Evolutionary conservation across 441 rosid species (phyloP).

Genomic region (California macrophylla): DNA sequence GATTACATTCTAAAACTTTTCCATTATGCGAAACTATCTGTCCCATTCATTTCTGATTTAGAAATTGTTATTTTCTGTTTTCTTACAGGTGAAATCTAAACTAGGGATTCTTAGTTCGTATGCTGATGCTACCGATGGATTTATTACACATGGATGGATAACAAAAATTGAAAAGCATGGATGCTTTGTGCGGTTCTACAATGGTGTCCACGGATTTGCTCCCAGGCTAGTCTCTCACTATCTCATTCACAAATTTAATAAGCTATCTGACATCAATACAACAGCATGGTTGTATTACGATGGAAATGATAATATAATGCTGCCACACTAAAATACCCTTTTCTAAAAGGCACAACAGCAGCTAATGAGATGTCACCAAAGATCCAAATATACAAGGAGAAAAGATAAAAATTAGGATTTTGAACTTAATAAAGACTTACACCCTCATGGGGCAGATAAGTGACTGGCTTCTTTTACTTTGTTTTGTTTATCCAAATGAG

Average conservation of each 20-base stretch:
- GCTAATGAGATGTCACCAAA: neutral
- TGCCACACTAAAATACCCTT: neutral
- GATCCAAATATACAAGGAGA: neutral
- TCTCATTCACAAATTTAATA: constrained; percentile 6
- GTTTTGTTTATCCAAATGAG: neutral
- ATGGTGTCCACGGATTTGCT: constrained; percentile 95
- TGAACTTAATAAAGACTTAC: no score
- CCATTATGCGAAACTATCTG: neutral
- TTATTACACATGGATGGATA: constrained; percentile 94
- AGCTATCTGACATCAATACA: neutral
- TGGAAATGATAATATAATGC: neutral
- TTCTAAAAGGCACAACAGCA: neutral
- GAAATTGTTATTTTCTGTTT: constrained; percentile 15
- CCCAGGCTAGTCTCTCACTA: constrained; percentile 46
- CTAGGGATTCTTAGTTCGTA: constrained; percentile 76
- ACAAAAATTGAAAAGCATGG: constrained; percentile 92
- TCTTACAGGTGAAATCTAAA: constrained; percentile 83
- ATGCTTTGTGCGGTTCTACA: constrained; percentile 89
- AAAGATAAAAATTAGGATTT: no score
- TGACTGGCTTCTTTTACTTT: neutral
- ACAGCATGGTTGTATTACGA: neutral
- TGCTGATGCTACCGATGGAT: constrained; percentile 74
- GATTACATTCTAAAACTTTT: neutral
- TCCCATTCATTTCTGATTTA: constrained; percentile 14
- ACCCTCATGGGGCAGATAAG: neutral